Percentiles rank a stretch among this genome's conserved stretches.
phyloP scores from a whole-genome alignment of 495 filamentous ascomycete species.

The Bathelium albidoporum region DNA sequence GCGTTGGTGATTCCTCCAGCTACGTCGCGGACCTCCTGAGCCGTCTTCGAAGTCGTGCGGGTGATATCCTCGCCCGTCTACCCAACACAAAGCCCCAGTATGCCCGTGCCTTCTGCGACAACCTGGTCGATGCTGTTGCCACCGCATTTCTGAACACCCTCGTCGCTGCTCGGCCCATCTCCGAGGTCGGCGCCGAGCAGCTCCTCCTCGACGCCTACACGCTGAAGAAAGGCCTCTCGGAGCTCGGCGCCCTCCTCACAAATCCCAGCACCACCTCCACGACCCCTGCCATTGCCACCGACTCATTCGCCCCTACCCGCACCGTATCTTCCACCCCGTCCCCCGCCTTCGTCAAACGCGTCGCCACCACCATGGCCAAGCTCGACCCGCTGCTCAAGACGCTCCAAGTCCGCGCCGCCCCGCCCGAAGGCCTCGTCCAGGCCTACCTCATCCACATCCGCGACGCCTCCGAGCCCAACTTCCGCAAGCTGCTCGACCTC shows the following conservation, averaged over 20 bases:
- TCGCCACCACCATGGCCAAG: conserved; percentile 67
- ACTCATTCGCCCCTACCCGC: conserved; percentile 29
- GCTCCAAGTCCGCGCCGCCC: conserved; percentile 82
- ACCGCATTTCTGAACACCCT: conserved; percentile 71
- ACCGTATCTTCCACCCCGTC: conserved; percentile 42
- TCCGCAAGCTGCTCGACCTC: conserved; percentile 84
- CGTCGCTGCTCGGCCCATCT: conserved; percentile 79
- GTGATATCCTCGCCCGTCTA: conserved; percentile 66
- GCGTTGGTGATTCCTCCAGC: conserved; percentile 87
- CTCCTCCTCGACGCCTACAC: conserved; percentile 94
- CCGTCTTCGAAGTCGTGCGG: conserved; percentile 55
- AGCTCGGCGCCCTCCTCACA: conserved; percentile 50
- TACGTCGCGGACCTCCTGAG: conserved; percentile 75
- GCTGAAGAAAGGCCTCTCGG: conserved; percentile 70
- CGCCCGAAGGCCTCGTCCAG: conserved; percentile 88
- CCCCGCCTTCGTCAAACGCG: conserved; percentile 71
- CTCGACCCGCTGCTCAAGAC: conserved; percentile 93
- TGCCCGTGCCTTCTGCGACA: conserved; percentile 87
- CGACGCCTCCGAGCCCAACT: conserved; percentile 57
- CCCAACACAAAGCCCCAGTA: conserved; percentile 85
- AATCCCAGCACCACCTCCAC: conserved; percentile 27
- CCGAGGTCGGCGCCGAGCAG: conserved; percentile 92
- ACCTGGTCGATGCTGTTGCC: conserved; percentile 76
- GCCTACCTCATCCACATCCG: conserved; percentile 58
- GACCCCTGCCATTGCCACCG: conserved; percentile 10